These are phyloP conservation scores for Haplosporangium gracile DNA, from an alignment of 192 early-diverging fungal species.

Conservation along the genomic window DNA sequence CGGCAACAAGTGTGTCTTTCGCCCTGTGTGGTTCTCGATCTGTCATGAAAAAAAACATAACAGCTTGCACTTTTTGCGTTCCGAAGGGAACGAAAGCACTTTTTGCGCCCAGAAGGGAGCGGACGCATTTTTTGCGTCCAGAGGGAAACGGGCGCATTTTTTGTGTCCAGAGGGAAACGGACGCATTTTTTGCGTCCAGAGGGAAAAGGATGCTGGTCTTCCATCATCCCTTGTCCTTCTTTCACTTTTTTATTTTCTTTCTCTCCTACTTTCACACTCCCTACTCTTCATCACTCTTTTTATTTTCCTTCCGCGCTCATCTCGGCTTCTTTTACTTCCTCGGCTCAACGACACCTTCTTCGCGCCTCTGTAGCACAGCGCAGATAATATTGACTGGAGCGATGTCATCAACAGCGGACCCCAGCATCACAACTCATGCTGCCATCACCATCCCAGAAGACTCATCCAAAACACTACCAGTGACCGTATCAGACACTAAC, in stretches of 20 bases:
- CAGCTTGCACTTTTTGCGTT: too few species aligned
- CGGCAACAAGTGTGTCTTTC: too few species aligned
- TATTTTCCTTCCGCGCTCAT: neutral
- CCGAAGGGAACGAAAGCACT: too few species aligned
- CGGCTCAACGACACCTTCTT: neutral
- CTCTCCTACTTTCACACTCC: neutral
- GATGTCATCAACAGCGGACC: constrained; percentile 14
- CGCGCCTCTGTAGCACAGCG: neutral
- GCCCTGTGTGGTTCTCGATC: too few species aligned
- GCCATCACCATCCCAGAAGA: constrained; percentile 1
- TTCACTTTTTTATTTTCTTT: neutral
- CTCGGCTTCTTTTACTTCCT: neutral
- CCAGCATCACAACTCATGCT: neutral
- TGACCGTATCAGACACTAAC: neutral
- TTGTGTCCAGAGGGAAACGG: too few species aligned
- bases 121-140: too few species aligned
- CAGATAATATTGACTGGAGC: neutral
- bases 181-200: too few species aligned
- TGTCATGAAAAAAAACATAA: too few species aligned
- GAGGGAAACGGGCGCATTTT: too few species aligned
- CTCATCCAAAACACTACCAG: neutral
- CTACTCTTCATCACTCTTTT: neutral
- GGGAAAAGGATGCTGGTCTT: too few species aligned
- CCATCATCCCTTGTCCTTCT: neutral
- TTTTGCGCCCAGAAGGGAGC: too few species aligned